These are phyloP conservation scores for Colletotrichum filicis DNA, from an alignment of 2,329 filamentous ascomycete species.

Conservation along the genomic window DNA sequence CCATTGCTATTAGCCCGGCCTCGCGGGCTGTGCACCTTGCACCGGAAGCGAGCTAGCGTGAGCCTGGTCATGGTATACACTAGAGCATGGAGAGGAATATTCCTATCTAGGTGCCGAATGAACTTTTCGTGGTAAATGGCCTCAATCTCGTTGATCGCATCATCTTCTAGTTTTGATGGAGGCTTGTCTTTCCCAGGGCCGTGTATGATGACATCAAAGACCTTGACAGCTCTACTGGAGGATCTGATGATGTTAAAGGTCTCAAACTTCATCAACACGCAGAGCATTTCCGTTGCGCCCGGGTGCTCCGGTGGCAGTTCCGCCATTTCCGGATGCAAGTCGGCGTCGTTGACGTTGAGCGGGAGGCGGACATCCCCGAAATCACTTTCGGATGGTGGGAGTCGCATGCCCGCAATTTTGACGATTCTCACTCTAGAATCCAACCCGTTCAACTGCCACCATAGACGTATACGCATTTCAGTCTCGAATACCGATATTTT, in stretches of 20 bases:
- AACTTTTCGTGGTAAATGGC: slow-evolving; percentile 40
- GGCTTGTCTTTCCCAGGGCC: slow-evolving; percentile 14
- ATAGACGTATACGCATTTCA: slow-evolving; percentile 43
- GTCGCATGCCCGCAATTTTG: slow-evolving; percentile 15
- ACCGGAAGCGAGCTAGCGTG: slow-evolving; percentile 42
- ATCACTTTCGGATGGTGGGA: background rate
- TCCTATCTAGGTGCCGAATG: slow-evolving; percentile 36
- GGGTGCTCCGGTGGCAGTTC: slow-evolving; percentile 55
- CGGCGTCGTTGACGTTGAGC: slow-evolving; percentile 66
- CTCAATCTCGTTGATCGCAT: slow-evolving; percentile 42
- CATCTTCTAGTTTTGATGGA: slow-evolving; percentile 34
- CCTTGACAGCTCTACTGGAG: slow-evolving; percentile 36
- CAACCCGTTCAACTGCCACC: slow-evolving; percentile 41
- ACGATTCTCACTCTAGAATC: slow-evolving; percentile 36
- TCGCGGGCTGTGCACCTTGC: slow-evolving; percentile 43
- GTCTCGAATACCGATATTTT: slow-evolving; percentile 39
- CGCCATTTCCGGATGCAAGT: slow-evolving; percentile 61
- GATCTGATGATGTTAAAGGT: slow-evolving; percentile 40
- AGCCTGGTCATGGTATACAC: slow-evolving; percentile 38
- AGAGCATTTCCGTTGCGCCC: slow-evolving; percentile 68
- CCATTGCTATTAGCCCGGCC: background rate
- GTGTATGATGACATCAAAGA: slow-evolving; percentile 34
- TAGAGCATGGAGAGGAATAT: slow-evolving; percentile 43
- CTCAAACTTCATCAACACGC: slow-evolving; percentile 43
- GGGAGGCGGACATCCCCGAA: slow-evolving; percentile 58